phyloP scores from a whole-genome alignment of 192 early-diverging fungal species.

The Coemansia sp. region DNA sequence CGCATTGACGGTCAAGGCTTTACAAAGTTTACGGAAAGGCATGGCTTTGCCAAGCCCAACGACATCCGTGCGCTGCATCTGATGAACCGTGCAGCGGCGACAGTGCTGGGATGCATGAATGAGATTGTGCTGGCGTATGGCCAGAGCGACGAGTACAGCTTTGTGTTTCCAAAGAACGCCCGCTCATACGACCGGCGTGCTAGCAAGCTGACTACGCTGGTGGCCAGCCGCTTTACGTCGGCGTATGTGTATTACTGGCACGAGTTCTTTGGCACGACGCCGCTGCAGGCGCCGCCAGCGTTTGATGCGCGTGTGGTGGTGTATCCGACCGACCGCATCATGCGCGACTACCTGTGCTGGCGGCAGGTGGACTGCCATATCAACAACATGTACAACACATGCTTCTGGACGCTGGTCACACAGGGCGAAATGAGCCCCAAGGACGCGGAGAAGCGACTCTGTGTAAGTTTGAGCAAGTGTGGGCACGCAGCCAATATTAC shows the following conservation, averaged over 20 bases:
- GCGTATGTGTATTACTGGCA: conserved; percentile 84
- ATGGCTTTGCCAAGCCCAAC: conserved; percentile 78
- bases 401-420: conserved; percentile 87
- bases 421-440: conserved; percentile 63
- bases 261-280: conserved; percentile 64
- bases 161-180: conserved; percentile 65
- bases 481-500: conserved; percentile 8
- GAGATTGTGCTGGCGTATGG: conserved; percentile 88
- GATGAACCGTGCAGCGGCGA: conserved; percentile 78
- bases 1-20: conserved; percentile 90
- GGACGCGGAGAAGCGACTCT: conserved; percentile 75
- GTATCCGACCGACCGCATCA: conserved; percentile 78
- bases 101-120: conserved; percentile 76
- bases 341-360: conserved; percentile 94
- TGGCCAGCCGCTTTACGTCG: conserved; percentile 84
- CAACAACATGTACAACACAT: conserved; percentile 96
- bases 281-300: conserved; percentile 74
- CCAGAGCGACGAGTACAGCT: conserved; percentile 91
- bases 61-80: conserved; percentile 73
- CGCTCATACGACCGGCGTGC: conserved; percentile 74
- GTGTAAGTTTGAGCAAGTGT: conserved; percentile 49
- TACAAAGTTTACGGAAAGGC: conserved; percentile 81
- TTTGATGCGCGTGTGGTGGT: conserved; percentile 90
- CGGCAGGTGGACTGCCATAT: conserved; percentile 94
- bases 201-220: conserved; percentile 78